Evolutionary conservation across 768 basidiomycete genomes (phyloP).

Genomic region (Astraeus odoratus): DNA sequence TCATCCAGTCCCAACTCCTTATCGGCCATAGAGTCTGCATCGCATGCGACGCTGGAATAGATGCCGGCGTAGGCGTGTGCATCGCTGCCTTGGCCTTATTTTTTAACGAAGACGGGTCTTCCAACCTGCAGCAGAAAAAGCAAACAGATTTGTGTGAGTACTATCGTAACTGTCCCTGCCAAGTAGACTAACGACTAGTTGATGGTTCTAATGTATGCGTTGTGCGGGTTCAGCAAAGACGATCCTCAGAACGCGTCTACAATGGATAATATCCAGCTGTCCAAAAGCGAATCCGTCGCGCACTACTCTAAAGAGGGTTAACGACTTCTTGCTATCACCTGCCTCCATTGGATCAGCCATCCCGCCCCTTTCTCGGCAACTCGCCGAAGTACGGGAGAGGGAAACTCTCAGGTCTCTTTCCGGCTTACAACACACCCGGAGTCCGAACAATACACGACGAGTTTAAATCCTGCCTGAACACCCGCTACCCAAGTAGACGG

Average conservation of each 20-base stretch:
- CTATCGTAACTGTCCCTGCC: not conserved
- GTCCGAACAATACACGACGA: conserved; percentile 53
- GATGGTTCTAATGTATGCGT: not conserved
- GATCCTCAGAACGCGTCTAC: conserved; percentile 62
- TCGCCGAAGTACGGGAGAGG: not conserved
- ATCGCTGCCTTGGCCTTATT: conserved; percentile 50
- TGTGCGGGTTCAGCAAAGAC: conserved; percentile 40
- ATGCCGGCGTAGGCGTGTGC: conserved; percentile 57
- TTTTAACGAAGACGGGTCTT: conserved; percentile 49
- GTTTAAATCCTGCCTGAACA: conserved; percentile 46
- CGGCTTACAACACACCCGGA: conserved; percentile 19
- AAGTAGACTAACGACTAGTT: not conserved
- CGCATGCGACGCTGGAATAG: conserved; percentile 51
- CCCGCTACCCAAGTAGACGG: conserved; percentile 70
- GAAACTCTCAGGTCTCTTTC: not conserved
- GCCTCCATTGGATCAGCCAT: not conserved
- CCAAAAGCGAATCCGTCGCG: conserved; percentile 81
- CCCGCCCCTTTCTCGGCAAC: not conserved
- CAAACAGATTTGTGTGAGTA: conserved; percentile 17
- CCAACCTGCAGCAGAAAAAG: conserved; percentile 6
- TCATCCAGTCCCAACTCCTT: conserved; percentile 36
- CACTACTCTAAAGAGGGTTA: conserved; percentile 70
- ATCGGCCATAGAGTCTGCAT: conserved; percentile 36
- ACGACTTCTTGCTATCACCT: conserved; percentile 60
- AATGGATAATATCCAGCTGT: conserved; percentile 77